Evolutionary conservation across 2,329 filamentous ascomycete species (phyloP).

Genomic region (Verticillium isaacii): DNA sequence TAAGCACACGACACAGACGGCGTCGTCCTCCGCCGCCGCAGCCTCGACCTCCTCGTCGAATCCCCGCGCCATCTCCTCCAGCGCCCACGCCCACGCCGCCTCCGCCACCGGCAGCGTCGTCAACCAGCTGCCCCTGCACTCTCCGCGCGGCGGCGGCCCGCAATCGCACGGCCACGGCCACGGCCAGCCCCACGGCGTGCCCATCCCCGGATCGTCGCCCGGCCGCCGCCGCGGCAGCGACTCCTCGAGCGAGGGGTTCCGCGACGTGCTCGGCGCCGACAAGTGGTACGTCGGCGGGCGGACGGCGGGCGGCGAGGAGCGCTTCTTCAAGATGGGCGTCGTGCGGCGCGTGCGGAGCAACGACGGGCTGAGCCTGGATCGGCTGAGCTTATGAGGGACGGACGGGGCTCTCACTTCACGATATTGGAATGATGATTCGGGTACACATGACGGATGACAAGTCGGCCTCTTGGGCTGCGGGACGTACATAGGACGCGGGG

Average conservation of each 20-base stretch:
- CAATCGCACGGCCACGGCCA: slow-evolving; percentile 2
- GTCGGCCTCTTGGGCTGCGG: no score
- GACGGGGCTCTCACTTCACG: neutral
- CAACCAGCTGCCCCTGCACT: slow-evolving; percentile 23
- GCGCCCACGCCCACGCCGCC: slow-evolving; percentile 1
- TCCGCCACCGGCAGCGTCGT: slow-evolving; percentile 16
- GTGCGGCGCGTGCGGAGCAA: slow-evolving; percentile 68
- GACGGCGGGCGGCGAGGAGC: slow-evolving; percentile 72
- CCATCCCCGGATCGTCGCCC: slow-evolving; percentile 29
- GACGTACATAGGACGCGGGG: neutral
- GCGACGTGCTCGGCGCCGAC: slow-evolving; percentile 66
- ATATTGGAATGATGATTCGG: neutral
- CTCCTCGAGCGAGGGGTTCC: slow-evolving; percentile 70
- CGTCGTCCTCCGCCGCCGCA: slow-evolving; percentile 9
- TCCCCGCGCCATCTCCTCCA: slow-evolving; percentile 11
- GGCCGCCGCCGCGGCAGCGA: slow-evolving; percentile 62
- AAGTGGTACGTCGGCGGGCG: slow-evolving; percentile 80
- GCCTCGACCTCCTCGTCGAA: slow-evolving; percentile 3
- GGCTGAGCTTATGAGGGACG: slow-evolving; percentile 60
- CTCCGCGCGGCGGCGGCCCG: slow-evolving; percentile 5
- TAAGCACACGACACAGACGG: slow-evolving; percentile 10
- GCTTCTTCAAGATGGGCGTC: slow-evolving; percentile 76
- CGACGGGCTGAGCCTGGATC: slow-evolving; percentile 69
- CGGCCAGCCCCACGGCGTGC: slow-evolving; percentile 22
- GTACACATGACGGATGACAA: neutral